Evolutionary conservation across 139 green algal species (phyloP), one percentile per base, ranked within the genome.

Genomic region (Haematococcus sp.): DNA sequence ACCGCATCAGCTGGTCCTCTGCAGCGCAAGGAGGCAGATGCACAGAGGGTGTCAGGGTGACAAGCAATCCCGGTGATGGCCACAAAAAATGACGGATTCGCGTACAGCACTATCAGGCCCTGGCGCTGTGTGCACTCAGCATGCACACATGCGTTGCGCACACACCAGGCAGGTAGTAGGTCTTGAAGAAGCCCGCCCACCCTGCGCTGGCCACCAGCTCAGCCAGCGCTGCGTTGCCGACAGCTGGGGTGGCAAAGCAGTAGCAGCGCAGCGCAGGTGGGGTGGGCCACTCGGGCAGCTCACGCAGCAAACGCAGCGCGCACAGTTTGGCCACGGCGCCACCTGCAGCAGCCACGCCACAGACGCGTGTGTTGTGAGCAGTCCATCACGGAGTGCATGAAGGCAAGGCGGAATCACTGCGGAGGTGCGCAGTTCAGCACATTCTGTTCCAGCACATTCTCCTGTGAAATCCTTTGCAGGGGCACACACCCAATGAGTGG

Each of bases 301-400:
- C 67, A 2, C 84, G 74, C 81, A 92, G 80, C 71, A 93, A 81
- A 5, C 83, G 73, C 25, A 95, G 64, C 4, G 86, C 79, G 61
- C 79, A 88, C 28, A 95, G 84, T 78, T 86, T 86, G 49, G 90
- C 88, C 22, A 95, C 90, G 17, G 90, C 89, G 17, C 89, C 90
- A 33, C 88, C 85, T 64, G 59, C 27, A 22, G 63, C 63, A 70
- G 11, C n/a, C n/a, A n/a, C n/a, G n/a, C n/a, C n/a, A n/a, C n/a
- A n/a, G n/a, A n/a, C 25, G 15, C 25, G 11, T 63, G 55, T 20
- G 16, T 15, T 22, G 30, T 22, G 5, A n/a, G 55, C 13, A n/a
- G 28, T 22, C 1, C 4, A n/a, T 28, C 63, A 20, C 52, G 7
- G 52, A 20, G 13, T 23, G 4, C 52, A 61, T 25, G 52, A 4